phyloP scores from a whole-genome alignment of 345 rosid species.

The Cardamine occulta region DNA sequence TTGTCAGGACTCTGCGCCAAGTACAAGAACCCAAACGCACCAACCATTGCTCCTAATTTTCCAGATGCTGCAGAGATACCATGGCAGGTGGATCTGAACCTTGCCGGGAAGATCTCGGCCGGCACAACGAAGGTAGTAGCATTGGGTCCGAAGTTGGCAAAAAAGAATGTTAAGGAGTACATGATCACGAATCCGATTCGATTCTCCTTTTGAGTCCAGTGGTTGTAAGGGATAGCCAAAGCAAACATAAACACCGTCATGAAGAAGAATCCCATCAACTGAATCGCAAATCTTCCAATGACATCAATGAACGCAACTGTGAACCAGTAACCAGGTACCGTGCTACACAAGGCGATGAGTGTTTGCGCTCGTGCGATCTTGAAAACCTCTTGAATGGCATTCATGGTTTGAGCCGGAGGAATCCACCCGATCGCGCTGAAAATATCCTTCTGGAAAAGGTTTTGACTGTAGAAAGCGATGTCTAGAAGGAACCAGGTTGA shows the following conservation, averaged over 20 bases:
- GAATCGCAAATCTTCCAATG: conserved; percentile 65
- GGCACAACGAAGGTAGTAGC: conserved; percentile 90
- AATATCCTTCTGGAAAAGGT: conserved; percentile 65
- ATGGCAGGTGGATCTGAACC: conserved; percentile 86
- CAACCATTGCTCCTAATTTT: conserved; percentile 81
- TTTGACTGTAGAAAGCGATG: conserved; percentile 64
- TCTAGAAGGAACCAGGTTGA: conserved; percentile 69
- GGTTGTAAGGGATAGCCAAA: conserved; percentile 52
- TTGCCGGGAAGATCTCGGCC: conserved; percentile 85
- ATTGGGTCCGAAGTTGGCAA: conserved; percentile 88
- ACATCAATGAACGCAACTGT: conserved; percentile 68
- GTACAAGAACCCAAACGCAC: conserved; percentile 74
- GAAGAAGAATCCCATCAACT: conserved; percentile 65
- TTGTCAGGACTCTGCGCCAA: conserved; percentile 61
- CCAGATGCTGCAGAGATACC: conserved; percentile 79
- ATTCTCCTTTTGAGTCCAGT: conserved; percentile 75
- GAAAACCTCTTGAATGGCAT: conserved; percentile 54
- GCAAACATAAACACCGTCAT: conserved; percentile 66
- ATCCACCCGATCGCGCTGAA: conserved; percentile 45
- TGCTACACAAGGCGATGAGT: conserved; percentile 52
- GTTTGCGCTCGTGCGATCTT: conserved; percentile 56
- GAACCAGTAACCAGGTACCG: conserved; percentile 80
- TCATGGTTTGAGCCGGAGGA: conserved; percentile 3
- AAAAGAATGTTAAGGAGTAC: conserved; percentile 86
- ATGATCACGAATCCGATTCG: conserved; percentile 71